Conservation (phyloP, 2,329 filamentous ascomycete species). For the Xylaria arbuscula region DNA sequence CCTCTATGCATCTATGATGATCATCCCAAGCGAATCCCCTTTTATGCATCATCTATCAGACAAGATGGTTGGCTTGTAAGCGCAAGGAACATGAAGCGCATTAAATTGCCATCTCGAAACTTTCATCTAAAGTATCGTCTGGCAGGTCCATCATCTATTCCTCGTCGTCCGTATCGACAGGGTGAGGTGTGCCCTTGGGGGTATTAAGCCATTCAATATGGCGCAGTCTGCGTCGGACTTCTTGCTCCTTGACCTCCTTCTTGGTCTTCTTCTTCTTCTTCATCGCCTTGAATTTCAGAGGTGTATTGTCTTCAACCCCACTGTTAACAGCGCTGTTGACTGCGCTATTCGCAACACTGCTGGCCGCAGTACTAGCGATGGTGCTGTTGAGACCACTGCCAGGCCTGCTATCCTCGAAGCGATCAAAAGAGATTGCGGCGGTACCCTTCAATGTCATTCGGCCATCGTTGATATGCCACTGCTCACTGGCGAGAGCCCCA, state of each 20-base stretch:
- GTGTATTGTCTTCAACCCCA: constrained; percentile 82
- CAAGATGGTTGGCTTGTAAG: constrained; percentile 11
- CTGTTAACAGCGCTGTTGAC: constrained; percentile 77
- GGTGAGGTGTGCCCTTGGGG: constrained; percentile 84
- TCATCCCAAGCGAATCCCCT: constrained; percentile 24
- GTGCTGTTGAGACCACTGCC: constrained; percentile 62
- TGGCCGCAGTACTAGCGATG: constrained; percentile 67
- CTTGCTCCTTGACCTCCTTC: constrained; percentile 93
- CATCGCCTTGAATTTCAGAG: constrained; percentile 85
- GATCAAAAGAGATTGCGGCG: constrained; percentile 77
- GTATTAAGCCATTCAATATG: constrained; percentile 88
- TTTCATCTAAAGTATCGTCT: constrained; percentile 19
- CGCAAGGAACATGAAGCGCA: constrained; percentile 14
- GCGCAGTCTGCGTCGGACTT: constrained; percentile 85
- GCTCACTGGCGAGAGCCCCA: constrained; percentile 92
- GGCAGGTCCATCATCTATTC: constrained; percentile 49
- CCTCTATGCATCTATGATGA: constrained; percentile 38
- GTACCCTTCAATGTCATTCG: constrained; percentile 86
- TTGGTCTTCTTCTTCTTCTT: constrained; percentile 99
- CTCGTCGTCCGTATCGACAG: constrained; percentile 82
- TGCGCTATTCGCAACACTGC: constrained; percentile 59
- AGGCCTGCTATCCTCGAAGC: constrained; percentile 79
- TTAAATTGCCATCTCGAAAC: neutral
- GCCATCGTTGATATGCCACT: constrained; percentile 93
- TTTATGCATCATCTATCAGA: constrained; percentile 29